These are phyloP conservation scores for Psidium guajava DNA, from an alignment of 345 rosid genomes.

Conservation along the genomic window DNA sequence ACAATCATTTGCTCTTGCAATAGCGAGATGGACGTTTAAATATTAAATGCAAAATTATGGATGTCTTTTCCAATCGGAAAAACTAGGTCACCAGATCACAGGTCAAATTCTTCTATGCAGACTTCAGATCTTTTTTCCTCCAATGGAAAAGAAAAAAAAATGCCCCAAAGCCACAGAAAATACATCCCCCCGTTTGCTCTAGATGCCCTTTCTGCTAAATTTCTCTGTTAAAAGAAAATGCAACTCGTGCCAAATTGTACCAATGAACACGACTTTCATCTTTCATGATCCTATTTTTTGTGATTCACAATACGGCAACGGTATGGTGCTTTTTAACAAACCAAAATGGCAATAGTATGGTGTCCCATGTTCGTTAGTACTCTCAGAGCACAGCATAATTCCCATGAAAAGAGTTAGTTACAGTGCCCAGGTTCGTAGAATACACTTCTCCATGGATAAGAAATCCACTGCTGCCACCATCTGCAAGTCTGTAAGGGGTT, in stretches of 20 bases:
- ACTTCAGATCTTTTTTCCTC: neutral
- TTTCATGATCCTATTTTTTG: neutral
- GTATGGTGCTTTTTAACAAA: neutral
- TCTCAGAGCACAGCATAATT: neutral
- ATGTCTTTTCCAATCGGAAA: neutral
- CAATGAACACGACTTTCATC: neutral
- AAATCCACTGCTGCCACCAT: neutral
- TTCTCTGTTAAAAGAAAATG: neutral
- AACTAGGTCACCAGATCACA: neutral
- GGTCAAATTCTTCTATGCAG: neutral
- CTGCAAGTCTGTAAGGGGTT: neutral
- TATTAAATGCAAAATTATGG: neutral
- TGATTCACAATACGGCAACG: neutral
- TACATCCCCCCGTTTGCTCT: neutral
- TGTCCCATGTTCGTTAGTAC: neutral
- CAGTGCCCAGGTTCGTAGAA: neutral
- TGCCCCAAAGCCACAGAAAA: neutral
- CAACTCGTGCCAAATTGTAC: neutral
- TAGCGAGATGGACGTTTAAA: neutral
- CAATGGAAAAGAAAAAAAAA: neutral
- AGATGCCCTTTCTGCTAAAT: neutral
- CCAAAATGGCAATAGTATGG: neutral
- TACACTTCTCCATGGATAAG: neutral
- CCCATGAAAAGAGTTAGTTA: neutral
- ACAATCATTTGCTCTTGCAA: neutral